These are phyloP conservation scores for Collybiopsis luxurians DNA, from an alignment of 768 basidiomycete species.

Conservation along the genomic window DNA sequence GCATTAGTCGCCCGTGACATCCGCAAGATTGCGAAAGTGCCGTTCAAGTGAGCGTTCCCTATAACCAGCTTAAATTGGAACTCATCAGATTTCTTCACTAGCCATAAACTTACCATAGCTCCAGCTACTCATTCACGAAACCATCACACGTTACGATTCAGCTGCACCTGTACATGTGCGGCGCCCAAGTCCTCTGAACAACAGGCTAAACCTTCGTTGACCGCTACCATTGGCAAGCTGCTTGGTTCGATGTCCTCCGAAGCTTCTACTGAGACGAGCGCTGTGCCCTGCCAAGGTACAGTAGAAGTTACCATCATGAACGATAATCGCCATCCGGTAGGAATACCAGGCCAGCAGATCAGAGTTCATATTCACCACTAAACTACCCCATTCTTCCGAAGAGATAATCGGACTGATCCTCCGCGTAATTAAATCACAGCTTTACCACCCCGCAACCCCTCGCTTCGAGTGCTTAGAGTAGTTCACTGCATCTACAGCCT, in stretches of 20 bases:
- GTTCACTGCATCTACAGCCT: too few species aligned
- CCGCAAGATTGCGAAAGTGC: neutral
- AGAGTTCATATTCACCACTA: neutral
- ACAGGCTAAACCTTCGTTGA: neutral
- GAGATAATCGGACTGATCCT: too few species aligned
- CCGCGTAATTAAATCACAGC: too few species aligned
- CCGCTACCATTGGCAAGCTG: neutral
- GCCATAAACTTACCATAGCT: neutral
- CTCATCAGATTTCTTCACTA: neutral
- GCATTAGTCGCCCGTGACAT: neutral
- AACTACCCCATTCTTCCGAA: too few species aligned
- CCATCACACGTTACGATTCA: neutral
- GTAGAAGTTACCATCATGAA: neutral
- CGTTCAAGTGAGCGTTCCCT: neutral
- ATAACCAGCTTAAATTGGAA: too few species aligned
- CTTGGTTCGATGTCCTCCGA: too few species aligned
- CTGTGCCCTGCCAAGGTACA: neutral
- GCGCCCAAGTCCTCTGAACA: neutral
- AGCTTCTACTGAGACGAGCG: neutral
- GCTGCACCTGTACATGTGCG: conserved; percentile 1
- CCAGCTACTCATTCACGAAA: neutral
- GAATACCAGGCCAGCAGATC: conserved; percentile 3
- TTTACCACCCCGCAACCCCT: too few species aligned
- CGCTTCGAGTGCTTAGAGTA: too few species aligned
- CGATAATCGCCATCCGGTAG: neutral